Percentiles rank a stretch among this genome's conserved stretches.
phyloP scores from a whole-genome alignment of 208 protist genomes.

The Jaenimonas drosophilae region DNA sequence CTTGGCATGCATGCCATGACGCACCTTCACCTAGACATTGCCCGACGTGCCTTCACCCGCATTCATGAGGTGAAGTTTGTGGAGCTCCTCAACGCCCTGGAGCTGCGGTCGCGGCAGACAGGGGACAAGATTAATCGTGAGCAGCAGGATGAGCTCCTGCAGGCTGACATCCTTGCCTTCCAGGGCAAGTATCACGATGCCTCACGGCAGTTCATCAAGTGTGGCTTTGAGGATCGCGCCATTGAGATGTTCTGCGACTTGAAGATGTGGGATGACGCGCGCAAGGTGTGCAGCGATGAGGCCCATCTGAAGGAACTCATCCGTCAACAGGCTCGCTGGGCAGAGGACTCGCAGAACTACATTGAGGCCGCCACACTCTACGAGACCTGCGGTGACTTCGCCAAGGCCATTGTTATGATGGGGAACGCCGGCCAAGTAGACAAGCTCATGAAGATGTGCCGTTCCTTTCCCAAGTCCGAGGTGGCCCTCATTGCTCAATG shows the following conservation, averaged over 20 bases:
- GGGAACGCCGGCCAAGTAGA: conserved; percentile 75
- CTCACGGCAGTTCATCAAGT: conserved; percentile 79
- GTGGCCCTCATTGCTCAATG: conserved; percentile 75
- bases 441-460: conserved; percentile 81
- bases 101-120: conserved; percentile 52
- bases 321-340: conserved; percentile 84
- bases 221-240: conserved; percentile 52
- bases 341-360: conserved; percentile 90
- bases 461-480: conserved; percentile 74
- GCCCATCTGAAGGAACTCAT: conserved; percentile 86
- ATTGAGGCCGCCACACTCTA: conserved; percentile 84
- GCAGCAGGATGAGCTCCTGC: conserved; percentile 40
- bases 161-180: conserved; percentile 89
- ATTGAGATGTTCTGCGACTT: conserved; percentile 95
- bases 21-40: conserved; percentile 85
- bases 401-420: conserved; percentile 84
- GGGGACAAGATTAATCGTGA: conserved; percentile 5
- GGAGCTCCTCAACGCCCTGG: conserved; percentile 86
- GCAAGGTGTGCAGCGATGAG: conserved; percentile 83
- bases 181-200: conserved; percentile 93
- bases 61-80: conserved; percentile 89
- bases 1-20: conserved; percentile 89
- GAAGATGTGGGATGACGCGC: conserved; percentile 91
- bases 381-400: conserved; percentile 76
- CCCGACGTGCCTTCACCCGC: conserved; percentile 87